phyloP scores from a whole-genome alignment of 2,329 filamentous ascomycete species.

The Exophiala spinifera region DNA sequence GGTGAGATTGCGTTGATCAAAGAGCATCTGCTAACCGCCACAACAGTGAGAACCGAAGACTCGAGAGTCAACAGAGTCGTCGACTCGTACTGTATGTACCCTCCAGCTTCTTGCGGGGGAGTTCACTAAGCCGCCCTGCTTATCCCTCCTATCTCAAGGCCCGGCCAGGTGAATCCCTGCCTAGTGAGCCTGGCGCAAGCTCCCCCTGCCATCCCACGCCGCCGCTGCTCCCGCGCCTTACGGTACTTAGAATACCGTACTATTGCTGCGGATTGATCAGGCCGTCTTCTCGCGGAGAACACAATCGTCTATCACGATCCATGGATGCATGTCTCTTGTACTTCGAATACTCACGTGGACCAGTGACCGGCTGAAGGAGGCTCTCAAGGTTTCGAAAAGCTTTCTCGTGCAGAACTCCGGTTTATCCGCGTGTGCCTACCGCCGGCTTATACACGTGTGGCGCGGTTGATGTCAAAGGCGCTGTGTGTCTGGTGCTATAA shows the following conservation, averaged over 20 bases:
- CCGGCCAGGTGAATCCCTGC: slow-evolving; percentile 7
- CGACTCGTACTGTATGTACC: too few relatives aligned
- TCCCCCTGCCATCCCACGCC: slow-evolving; percentile 12
- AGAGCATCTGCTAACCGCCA: too few relatives aligned
- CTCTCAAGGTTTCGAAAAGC: background rate
- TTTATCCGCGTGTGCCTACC: too few relatives aligned
- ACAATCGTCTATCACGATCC: background rate
- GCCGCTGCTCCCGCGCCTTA: slow-evolving; percentile 15
- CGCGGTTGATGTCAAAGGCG: too few relatives aligned
- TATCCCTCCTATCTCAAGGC: slow-evolving; percentile 6
- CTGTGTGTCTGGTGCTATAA: too few relatives aligned
- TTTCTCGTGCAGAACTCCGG: background rate
- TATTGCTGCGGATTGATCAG: background rate
- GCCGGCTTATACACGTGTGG: too few relatives aligned
- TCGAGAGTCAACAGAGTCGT: too few relatives aligned
- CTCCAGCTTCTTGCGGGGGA: too few relatives aligned
- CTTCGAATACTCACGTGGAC: background rate
- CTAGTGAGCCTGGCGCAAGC: background rate
- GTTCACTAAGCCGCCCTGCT: background rate
- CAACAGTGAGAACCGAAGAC: too few relatives aligned
- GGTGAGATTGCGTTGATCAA: too few relatives aligned
- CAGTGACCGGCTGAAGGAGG: background rate
- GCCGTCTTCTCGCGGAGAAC: background rate
- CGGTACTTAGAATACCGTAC: too few relatives aligned
- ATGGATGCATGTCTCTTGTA: too few relatives aligned